Conservation (phyloP, 139 green algal species). For the Closterium sp. region DNA sequence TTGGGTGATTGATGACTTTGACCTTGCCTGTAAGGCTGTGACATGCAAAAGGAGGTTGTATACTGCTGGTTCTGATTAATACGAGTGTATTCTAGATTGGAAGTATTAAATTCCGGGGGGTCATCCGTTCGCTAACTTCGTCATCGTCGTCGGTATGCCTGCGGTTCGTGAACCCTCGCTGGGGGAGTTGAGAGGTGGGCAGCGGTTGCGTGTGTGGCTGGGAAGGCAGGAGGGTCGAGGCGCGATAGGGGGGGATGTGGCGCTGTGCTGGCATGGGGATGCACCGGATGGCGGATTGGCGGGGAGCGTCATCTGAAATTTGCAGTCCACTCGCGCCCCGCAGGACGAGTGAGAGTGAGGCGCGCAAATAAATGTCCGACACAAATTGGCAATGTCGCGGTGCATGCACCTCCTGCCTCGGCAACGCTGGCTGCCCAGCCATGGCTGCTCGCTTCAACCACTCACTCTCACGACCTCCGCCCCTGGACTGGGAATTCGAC, state of each 20-base stretch:
- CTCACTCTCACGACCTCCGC: background rate
- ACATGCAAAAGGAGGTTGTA: conserved; percentile 17
- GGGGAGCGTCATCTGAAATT: background rate
- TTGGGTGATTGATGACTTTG: conserved; percentile 33
- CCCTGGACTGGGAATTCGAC: background rate
- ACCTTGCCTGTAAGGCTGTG: conserved; percentile 22
- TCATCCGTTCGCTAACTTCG: too few species aligned
- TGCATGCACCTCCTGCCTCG: background rate
- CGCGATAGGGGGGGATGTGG: background rate
- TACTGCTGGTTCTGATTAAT: background rate
- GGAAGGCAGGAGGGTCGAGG: background rate
- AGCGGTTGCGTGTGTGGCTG: background rate
- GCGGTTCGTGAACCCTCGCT: background rate
- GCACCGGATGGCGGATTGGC: background rate
- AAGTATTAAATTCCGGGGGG: too few species aligned
- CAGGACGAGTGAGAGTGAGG: background rate
- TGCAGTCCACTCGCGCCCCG: too few species aligned
- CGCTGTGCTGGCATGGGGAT: background rate
- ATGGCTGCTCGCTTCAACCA: background rate
- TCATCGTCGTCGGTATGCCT: too few species aligned
- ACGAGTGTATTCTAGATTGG: background rate
- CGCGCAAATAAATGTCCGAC: background rate
- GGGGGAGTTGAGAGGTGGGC: background rate
- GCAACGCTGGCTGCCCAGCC: background rate
- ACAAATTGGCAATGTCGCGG: background rate